A percentile compares a stretch with the other conserved stretches of the same genome.
Conservation (phyloP, 176 grass and related monocot genomes). For the Triticum dicoccoides region DNA sequence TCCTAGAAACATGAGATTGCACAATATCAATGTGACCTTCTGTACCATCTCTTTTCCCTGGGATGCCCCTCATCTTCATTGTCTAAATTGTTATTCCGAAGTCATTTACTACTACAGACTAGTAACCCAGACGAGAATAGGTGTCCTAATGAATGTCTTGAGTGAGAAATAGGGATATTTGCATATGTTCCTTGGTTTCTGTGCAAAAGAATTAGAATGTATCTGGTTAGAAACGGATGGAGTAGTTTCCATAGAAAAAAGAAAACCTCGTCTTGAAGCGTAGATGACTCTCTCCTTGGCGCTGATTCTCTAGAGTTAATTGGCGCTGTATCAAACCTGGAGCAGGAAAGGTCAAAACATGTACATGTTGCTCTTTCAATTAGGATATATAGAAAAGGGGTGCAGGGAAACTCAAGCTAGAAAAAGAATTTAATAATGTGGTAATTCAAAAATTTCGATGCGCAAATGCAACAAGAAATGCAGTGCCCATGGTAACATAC, state of each 20-base stretch:
- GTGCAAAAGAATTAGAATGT: not conserved
- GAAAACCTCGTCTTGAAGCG: slow-evolving; percentile 95
- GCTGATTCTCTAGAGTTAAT: slow-evolving; percentile 63
- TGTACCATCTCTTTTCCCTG: not conserved
- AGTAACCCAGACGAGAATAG: not conserved
- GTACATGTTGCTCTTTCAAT: not conserved
- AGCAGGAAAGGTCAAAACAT: slow-evolving; percentile 15
- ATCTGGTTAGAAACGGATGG: not conserved
- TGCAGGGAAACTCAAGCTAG: slow-evolving; percentile 9
- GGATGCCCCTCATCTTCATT: not conserved
- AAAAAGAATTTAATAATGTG: not conserved
- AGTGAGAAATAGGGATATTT: not conserved
- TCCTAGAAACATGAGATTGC: not conserved
- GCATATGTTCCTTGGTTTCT: not conserved
- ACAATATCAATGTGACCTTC: not conserved
- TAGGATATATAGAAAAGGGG: slow-evolving; percentile 6
- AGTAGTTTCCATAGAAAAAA: slow-evolving; percentile 21
- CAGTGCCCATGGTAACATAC: not conserved
- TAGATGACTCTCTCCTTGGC: slow-evolving; percentile 64
- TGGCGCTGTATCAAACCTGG: slow-evolving; percentile 57
- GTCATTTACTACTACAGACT: not conserved
- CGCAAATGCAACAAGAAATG: slow-evolving; percentile 3
- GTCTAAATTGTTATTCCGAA: not conserved
- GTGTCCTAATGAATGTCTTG: not conserved
- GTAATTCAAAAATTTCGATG: not conserved